These are phyloP conservation scores for Trichoderma brevicompactum DNA, from an alignment of 2,329 filamentous ascomycete genomes.

Conservation along the genomic window DNA sequence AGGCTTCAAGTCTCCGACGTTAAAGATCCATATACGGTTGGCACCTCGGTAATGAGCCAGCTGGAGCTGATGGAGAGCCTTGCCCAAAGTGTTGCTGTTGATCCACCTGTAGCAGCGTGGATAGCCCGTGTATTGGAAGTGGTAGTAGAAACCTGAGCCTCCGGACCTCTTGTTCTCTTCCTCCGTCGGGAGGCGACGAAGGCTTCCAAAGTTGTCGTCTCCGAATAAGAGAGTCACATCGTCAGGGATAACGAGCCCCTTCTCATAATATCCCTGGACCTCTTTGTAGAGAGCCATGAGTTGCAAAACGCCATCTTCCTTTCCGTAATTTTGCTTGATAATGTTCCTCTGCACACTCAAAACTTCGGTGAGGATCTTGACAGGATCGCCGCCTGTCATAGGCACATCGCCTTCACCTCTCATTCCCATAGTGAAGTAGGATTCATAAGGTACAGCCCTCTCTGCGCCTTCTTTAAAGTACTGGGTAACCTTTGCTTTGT, in stretches of 20 bases:
- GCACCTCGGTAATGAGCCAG: conserved; percentile 55
- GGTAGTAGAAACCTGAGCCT: conserved; percentile 60
- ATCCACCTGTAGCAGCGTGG: conserved; percentile 66
- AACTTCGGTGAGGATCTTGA: conserved; percentile 56
- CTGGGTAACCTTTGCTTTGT: conserved; percentile 56
- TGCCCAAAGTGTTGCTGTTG: conserved; percentile 60
- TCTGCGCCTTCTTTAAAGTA: conserved; percentile 62
- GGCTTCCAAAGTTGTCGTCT: conserved; percentile 66
- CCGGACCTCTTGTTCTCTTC: conserved; percentile 58
- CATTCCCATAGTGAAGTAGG: conserved; percentile 63
- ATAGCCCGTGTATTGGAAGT: conserved; percentile 66
- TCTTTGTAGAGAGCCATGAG: conserved; percentile 70
- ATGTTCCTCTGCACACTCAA: conserved; percentile 59
- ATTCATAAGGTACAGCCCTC: conserved; percentile 60
- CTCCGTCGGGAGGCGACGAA: conserved; percentile 59
- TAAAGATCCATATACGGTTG: conserved; percentile 64
- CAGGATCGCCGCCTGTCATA: conserved; percentile 55
- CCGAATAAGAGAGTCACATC: conserved; percentile 65
- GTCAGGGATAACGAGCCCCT: conserved; percentile 62
- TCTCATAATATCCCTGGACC: conserved; percentile 65
- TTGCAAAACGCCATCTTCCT: conserved; percentile 50
- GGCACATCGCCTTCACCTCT: conserved; percentile 62
- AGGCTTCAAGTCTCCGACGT: conserved; percentile 65
- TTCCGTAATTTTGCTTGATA: conserved; percentile 55
- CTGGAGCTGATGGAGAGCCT: conserved; percentile 57